Evolutionary conservation across 202 grass and related monocot species (phyloP), one percentile per base, ranked within the genome.

Genomic region (Brachypodium distachyon): DNA sequence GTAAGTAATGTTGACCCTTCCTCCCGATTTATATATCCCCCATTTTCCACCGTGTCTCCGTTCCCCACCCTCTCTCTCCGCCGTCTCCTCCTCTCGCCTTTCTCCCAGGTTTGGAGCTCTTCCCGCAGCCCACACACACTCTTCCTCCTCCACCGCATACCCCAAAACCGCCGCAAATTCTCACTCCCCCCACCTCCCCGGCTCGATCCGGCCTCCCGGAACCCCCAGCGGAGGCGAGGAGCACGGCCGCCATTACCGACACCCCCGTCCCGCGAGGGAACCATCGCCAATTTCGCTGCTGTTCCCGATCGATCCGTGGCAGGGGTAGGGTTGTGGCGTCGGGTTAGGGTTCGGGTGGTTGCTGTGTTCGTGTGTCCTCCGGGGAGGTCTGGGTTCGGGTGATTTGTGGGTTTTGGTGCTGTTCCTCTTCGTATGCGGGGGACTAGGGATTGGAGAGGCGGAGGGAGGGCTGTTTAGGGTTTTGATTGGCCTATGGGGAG

Each of bases 401-500:
- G 58, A n/a, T 18, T 66, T 33, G 11, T 4, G 72, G 22, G 54
- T 0, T 42, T 44, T 12, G 22, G 22, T 11, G 2, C 0, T n/a
- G n/a, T n/a, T n/a, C 53, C 9, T 41, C 9, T 11, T 13, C 23
- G 26, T 48, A 46, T 43, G 23, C 14, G 55, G 10, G 39, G 55
- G 56, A 61, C 31, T 59, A 26, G 72, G 22, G 26, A 54, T 19
- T 2, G 18, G 58, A 37, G n/a, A 43, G 21, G 9, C 10, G 46
- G 23, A 51, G 46, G 60, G 13, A 18, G 49, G 21, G 18, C n/a
- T 9, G 2, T 9, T 11, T 16, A 7, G 7, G 14, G 7, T 33
- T 60, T 33, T 18, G 3, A 55, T 81, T 12, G 77, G 52, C 70
- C 47, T 42, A 93, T 93, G 91, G 84, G 74, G 79, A 86, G 79